These are phyloP conservation scores for Aureobasidium sp. DNA, from an alignment of 2,329 filamentous ascomycete genomes.

Conservation along the genomic window DNA sequence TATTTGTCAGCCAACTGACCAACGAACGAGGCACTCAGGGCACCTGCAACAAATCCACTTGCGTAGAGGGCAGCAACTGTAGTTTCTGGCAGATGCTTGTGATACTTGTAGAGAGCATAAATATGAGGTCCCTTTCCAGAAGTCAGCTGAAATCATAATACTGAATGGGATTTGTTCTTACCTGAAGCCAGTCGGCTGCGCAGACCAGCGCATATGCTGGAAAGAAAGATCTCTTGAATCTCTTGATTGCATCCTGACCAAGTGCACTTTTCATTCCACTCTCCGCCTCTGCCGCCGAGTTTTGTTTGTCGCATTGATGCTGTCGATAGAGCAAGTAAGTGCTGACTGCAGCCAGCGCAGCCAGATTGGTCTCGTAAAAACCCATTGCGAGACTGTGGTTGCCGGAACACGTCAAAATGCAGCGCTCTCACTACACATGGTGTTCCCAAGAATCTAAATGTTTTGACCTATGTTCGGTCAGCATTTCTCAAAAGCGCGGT, in stretches of 20 bases:
- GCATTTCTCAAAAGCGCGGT: not conserved
- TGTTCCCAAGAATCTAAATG: not conserved
- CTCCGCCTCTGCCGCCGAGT: constrained; percentile 12
- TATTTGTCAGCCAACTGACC: constrained; percentile 42
- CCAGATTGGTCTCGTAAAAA: constrained; percentile 19
- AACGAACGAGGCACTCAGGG: constrained; percentile 39
- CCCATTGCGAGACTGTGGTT: constrained; percentile 13
- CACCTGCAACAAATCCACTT: constrained; percentile 42
- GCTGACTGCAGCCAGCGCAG: constrained; percentile 17
- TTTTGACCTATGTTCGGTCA: not conserved
- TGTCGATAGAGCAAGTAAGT: constrained; percentile 15
- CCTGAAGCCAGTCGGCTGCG: constrained; percentile 39
- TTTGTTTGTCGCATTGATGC: constrained; percentile 8
- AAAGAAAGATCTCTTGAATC: constrained; percentile 35
- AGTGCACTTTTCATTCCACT: constrained; percentile 21
- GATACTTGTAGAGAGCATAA: constrained; percentile 45
- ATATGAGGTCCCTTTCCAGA: constrained; percentile 36
- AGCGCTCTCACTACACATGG: not conserved
- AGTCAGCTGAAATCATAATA: not conserved
- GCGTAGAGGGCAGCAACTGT: constrained; percentile 39
- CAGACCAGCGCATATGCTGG: constrained; percentile 36
- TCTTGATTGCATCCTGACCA: constrained; percentile 21
- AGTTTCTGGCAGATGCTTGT: constrained; percentile 38
- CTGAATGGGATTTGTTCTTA: constrained; percentile 18
- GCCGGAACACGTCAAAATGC: not conserved